Conservation (phyloP, 2,329 filamentous ascomycete genomes). For the Aspergillus fumigatiaffinis region DNA sequence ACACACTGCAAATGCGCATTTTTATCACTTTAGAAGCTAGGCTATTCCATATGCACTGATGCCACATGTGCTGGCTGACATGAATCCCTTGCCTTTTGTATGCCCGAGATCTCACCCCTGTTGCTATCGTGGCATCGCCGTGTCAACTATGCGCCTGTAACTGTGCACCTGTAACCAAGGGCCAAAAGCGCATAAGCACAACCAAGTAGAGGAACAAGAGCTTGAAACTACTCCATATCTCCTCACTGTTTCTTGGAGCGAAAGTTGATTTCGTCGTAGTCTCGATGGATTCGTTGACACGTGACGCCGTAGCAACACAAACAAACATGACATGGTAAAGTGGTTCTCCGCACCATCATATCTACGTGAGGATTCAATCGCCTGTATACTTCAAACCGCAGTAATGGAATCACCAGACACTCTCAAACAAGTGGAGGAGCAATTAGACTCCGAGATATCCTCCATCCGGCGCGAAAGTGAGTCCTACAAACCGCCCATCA, state of each 20-base stretch:
- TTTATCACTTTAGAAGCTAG: too few species aligned
- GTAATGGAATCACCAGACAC: neutral
- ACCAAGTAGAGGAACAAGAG: neutral
- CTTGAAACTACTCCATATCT: neutral
- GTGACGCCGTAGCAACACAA: neutral
- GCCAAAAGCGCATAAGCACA: too few species aligned
- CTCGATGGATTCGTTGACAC: neutral
- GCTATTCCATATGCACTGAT: too few species aligned
- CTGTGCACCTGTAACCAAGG: too few species aligned
- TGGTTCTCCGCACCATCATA: neutral
- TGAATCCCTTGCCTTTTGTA: too few species aligned
- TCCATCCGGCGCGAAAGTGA: conserved; percentile 40
- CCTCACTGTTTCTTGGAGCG: too few species aligned
- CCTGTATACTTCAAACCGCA: neutral
- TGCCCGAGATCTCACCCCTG: too few species aligned
- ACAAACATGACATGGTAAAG: neutral
- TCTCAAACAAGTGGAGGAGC: conserved; percentile 14
- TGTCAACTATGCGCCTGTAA: neutral
- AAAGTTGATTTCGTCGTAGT: neutral
- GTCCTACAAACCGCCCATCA: conserved; percentile 2
- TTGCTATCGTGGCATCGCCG: neutral
- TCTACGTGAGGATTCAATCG: neutral
- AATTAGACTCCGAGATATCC: conserved; percentile 40
- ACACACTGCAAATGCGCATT: too few species aligned
- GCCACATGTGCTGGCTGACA: too few species aligned